Conservation (phyloP, 75 land plant genomes). For the Chamaecyparis obtusa region DNA sequence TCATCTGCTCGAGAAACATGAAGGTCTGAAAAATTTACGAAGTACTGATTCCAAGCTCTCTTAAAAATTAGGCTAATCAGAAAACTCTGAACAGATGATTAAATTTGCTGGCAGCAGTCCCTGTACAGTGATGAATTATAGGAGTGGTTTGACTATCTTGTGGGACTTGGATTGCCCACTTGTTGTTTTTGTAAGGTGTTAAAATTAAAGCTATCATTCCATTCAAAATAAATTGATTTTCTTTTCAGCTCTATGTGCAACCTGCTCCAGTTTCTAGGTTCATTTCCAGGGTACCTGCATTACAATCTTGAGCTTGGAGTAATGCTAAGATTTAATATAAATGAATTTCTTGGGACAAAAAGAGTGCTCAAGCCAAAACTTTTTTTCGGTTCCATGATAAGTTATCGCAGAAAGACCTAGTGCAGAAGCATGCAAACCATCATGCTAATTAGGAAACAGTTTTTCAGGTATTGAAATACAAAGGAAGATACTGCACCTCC, state of each 20-base stretch:
- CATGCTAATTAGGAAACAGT: neutral
- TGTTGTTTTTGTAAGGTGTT: too few relatives aligned
- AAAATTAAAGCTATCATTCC: slow-evolving; percentile 12
- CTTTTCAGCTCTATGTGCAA: slow-evolving; percentile 32
- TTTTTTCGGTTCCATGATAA: neutral
- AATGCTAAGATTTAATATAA: neutral
- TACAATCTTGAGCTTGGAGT: neutral
- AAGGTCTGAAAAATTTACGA: too few relatives aligned
- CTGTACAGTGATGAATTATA: neutral
- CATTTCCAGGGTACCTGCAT: slow-evolving; percentile 24
- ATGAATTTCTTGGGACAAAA: neutral
- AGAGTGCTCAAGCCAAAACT: neutral
- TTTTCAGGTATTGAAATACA: neutral
- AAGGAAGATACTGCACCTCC: neutral
- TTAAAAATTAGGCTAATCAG: neutral
- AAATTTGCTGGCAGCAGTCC: neutral
- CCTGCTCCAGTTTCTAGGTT: slow-evolving; percentile 21
- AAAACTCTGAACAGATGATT: neutral
- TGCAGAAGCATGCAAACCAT: neutral
- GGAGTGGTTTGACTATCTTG: too few relatives aligned
- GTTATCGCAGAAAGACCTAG: neutral
- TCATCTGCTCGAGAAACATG: too few relatives aligned
- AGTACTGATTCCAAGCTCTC: too few relatives aligned
- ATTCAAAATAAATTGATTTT: slow-evolving; percentile 37
- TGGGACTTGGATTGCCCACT: too few relatives aligned